Conservation (phyloP, 116 monocot genomes). For the Papilionanthe hybrid region DNA sequence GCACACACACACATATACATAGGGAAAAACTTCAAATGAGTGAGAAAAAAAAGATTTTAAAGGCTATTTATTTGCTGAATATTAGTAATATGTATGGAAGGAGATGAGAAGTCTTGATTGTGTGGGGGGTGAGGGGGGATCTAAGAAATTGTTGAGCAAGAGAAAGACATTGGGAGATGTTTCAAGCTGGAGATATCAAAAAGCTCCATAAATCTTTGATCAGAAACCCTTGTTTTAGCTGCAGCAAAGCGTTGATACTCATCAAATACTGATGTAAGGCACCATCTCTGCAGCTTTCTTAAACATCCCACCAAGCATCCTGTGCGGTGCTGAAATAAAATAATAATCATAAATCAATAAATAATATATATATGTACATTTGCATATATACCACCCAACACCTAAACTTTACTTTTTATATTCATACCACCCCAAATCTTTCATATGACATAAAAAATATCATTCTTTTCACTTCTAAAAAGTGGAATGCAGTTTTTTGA, state of each 20-base stretch:
- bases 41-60: not conserved
- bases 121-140: not conserved
- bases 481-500: too few relatives aligned
- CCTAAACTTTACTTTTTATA: too few relatives aligned
- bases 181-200: slow-evolving; percentile 32
- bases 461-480: too few relatives aligned
- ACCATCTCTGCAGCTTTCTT: slow-evolving; percentile 35
- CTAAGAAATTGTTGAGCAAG: slow-evolving; percentile 15
- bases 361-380: not conserved
- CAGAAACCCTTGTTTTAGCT: slow-evolving; percentile 34
- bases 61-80: not conserved
- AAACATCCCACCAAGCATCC: slow-evolving; percentile 37
- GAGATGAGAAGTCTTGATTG: not conserved
- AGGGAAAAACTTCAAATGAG: too few relatives aligned
- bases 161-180: slow-evolving; percentile 16
- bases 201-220: slow-evolving; percentile 38
- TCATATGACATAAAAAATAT: too few relatives aligned
- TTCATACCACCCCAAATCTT: too few relatives aligned
- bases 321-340: not conserved
- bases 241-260: slow-evolving; percentile 44
- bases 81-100: not conserved
- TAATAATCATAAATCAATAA: not conserved
- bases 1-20: too few relatives aligned
- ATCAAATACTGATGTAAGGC: slow-evolving; percentile 33
- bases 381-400: too few relatives aligned